These are phyloP conservation scores for Penicillium sp. DNA, from an alignment of 2,329 filamentous ascomycete genomes.

Conservation along the genomic window DNA sequence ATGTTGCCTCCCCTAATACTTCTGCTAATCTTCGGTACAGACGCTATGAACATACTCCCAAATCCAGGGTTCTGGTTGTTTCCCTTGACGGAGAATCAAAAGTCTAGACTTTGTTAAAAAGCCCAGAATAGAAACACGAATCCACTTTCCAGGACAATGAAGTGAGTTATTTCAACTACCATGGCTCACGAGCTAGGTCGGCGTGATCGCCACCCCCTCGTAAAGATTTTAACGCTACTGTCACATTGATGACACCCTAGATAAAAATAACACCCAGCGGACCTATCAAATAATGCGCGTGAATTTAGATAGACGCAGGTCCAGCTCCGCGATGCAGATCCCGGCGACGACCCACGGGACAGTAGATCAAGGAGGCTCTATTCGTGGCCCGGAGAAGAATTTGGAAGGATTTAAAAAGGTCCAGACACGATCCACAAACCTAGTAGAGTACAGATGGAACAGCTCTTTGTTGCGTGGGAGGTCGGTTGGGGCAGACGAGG, in stretches of 20 bases:
- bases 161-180: no score
- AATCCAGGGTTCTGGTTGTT: not conserved
- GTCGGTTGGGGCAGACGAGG: not conserved
- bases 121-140: not conserved
- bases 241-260: no score
- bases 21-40: no score
- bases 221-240: not conserved
- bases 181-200: not conserved
- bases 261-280: not conserved
- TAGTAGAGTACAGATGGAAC: no score
- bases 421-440: no score
- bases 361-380: no score
- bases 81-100: not conserved
- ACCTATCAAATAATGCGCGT: not conserved
- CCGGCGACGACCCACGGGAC: no score
- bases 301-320: not conserved
- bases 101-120: not conserved
- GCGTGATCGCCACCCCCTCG: not conserved
- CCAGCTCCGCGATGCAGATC: not conserved
- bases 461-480: no score
- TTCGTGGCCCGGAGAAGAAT: no score
- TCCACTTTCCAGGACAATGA: no score
- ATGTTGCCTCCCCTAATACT: no score
- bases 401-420: no score
- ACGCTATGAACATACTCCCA: not conserved